These are phyloP conservation scores for Anacardium occidentale DNA, from an alignment of 345 rosid species.

Conservation along the genomic window DNA sequence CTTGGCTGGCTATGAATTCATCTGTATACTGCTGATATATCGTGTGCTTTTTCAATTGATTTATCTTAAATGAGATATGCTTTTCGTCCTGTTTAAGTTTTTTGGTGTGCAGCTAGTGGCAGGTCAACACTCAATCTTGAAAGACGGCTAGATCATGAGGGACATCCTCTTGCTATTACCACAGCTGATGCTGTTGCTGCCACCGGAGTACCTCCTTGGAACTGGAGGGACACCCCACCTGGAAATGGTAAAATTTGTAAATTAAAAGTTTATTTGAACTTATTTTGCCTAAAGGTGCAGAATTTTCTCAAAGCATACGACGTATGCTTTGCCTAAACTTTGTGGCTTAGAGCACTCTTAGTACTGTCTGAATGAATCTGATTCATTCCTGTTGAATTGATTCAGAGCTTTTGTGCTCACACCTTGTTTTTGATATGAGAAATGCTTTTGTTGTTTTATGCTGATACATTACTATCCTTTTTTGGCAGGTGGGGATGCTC, in stretches of 20 bases:
- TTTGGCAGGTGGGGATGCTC: slow-evolving; percentile 64
- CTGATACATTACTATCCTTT: slow-evolving; percentile 7
- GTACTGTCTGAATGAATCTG: background rate
- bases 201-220: slow-evolving; percentile 95
- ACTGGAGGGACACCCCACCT: slow-evolving; percentile 94
- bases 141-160: slow-evolving; percentile 93
- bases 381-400: background rate
- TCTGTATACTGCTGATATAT: background rate
- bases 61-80: slow-evolving; percentile 17
- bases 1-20: background rate
- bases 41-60: slow-evolving; percentile 13
- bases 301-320: slow-evolving; percentile 23
- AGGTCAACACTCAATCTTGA: slow-evolving; percentile 89
- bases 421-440: slow-evolving; percentile 13
- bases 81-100: slow-evolving; percentile 24
- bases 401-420: background rate
- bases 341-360: slow-evolving; percentile 7
- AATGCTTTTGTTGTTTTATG: slow-evolving; percentile 1
- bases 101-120: slow-evolving; percentile 59
- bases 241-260: slow-evolving; percentile 61
- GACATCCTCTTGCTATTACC: slow-evolving; percentile 89
- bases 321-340: slow-evolving; percentile 14
- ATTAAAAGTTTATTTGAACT: slow-evolving; percentile 14
- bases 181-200: slow-evolving; percentile 82
- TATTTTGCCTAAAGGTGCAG: slow-evolving; percentile 1